Evolutionary conservation across 371 early-diverging fungal species (phyloP), one percentile per base, ranked within the genome.

Genomic region (Apophysomyces trapeziformis): DNA sequence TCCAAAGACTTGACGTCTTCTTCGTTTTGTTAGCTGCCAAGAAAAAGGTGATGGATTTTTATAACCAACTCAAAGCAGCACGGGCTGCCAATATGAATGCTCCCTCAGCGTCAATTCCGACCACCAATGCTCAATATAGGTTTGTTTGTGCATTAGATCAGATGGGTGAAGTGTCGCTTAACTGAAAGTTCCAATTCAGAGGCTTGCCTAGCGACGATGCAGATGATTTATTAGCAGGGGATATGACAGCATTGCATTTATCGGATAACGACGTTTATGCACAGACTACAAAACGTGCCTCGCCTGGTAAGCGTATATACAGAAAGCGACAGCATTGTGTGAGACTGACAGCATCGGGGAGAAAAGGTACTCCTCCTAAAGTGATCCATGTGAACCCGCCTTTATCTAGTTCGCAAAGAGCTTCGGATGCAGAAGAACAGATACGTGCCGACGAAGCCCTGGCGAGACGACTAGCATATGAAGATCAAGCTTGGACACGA

Each of bases 181-280:
- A 26, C 32, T 26, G 2, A 26, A 26, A 3, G 32, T 16, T 2
- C 9, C 11, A 36, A 11, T 36, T 12, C 41, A 74, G 79, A 67
- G 83, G 83, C 4, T 57, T 82, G 56, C 77, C 82, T 12, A 78
- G 78, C 38, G 78, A 78, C 57, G 76, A 76, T 65, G 79, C 73
- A 1, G 83, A 83, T 62, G 79, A 82, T 58, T 66, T 83, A 38
- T 69, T 83, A 39, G 69, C 77, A 12, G 80, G 80, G 18, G 83
- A 83, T 64, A 75, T 80, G 64, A 75, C 83, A 9, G 83, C 83
- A n/a, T 66, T 83, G 47, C 76, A 72, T 60, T 67, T 83, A 38
- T 83, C 83, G 6, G 83, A 83, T 38, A 73, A 80, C 45, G 83
- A 83, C 61, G 83, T 83, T 1, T 82, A 82, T 67, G 70, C 78